Base-by-base conservation (phyloP, 257 asterid species). In the Solanum rostratum region DNA sequence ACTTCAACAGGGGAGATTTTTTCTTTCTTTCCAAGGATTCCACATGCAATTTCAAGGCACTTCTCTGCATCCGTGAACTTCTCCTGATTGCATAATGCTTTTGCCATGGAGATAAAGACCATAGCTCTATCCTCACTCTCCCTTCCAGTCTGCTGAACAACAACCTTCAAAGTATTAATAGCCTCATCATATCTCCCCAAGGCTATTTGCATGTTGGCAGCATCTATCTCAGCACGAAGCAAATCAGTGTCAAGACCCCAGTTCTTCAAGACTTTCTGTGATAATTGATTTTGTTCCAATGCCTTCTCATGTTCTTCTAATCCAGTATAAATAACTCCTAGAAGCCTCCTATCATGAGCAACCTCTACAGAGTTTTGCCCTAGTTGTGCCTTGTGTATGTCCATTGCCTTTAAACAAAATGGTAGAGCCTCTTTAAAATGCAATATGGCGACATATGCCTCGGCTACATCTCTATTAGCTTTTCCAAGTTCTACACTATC, bases 171-270 rank as follows among this genome's bases (percentile, higher is more conserved):
- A 79, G 98, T 93, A 74, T 87, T 81, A 57, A 96, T 90, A 41
- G 98, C 99, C 79, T 92, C 95, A 19, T 94, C 94, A 80, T 89
- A 89, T 78, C 93, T 92, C 79, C 98, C 98, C 60, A 96, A 84
- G 15, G 99, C 91, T 85, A 96, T 93, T 87, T 93, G 98, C 98
- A 96, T 95, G 85, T 96, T 95, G 43, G 99, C 96, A 55, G 98
- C 96, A 80, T 94, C 99, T 2, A 96, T 93, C 87, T 95, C 98
- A 3, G 97, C 98, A 29, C 95, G 97, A 49, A 93, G 95, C 90
- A 95, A 87, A 84, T 95, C 99, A 63, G 97, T 86, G 84, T 78
- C 80, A 74, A 89, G 90, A 74, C 98, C 98, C 99, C 99, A 96
- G 54, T 90, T 92, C 88, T 95, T 93, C 89, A 96, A 87, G 27